Evolutionary conservation across 2,329 filamentous ascomycete species (phyloP), one percentile per base, ranked within the genome.

Genomic region (Alternaria conjuncta): DNA sequence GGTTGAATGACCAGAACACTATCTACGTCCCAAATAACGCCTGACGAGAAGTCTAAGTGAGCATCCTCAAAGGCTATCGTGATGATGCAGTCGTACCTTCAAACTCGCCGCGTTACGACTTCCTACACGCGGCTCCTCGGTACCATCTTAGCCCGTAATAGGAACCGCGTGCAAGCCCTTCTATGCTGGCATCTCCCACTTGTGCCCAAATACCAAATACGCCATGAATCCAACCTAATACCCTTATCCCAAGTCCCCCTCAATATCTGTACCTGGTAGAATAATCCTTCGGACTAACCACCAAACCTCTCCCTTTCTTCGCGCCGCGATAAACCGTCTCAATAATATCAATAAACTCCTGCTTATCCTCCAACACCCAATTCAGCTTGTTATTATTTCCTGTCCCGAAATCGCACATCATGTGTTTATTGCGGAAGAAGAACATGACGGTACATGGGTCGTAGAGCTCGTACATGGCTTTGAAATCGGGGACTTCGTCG

Each of bases 361-460:
- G 95, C 83, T 99, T 98, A 78, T 99, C 95, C 82, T 98, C 94
- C 57, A 97, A 85, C 51, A 97, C 93, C 90, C 93, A 97, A 79
- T 97, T 97, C 71, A 97, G 85, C 81, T 98, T 98, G 81, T 99
- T 99, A 82, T 99, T 99, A 83, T 99, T 97, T 69, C 96, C 96
- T 2, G 96, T 99, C 8, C 76, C 95, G 72, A 97, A 94, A 87
- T 98, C 95, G 80, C 92, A 93, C 92, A 96, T 97, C 89, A 98
- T 98, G 82, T 97, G 94, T 81, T 99, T 99, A 80, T 99, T 99
- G 66, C 95, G 89, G 85, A 94, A 97, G 86, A 97, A 97, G 85
- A 93, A 97, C 92, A 97, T 97, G 81, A 98, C 90, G 4, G 96
- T 97, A 83, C 94, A 93, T 0, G 94, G 90, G 78, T 99, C 92